Evolutionary conservation across 1,139 yeast genomes (phyloP), one percentile per base, ranked within the genome.

Genomic region (Taphrina deformans): DNA sequence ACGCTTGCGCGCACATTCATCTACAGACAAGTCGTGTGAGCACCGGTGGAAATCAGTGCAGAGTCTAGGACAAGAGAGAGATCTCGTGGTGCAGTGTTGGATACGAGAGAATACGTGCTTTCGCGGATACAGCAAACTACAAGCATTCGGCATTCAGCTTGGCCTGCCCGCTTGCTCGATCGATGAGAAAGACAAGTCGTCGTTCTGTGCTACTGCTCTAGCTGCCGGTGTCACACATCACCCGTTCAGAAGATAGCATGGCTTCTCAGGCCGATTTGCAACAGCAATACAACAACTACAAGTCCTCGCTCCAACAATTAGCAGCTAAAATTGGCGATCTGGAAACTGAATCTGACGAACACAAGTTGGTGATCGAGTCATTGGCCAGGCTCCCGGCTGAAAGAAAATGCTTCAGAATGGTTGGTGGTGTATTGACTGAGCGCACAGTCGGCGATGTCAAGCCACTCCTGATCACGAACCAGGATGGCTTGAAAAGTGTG

Each of bases 371-470:
- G 26, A 69, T 85, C 58, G 80, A 81, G 14, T 85, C 93, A 0
- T 75, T 87, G 73, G 75, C 72, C 68, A 81, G 75, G 51, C 85
- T 83, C 60, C 82, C 83, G 21, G 69, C 71, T 2, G 84, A 81
- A 52, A 83, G 99, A 67, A 87, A 86, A 72, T 91, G 98, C 73
- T 92, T 86, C 78, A 85, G 96, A 73, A 90, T 93, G 97, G 83
- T 93, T 48, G 97, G 97, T 16, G 96, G 96, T 3, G 96, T 93
- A 0, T 80, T 95, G 58, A 89, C 92, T 27, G 96, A 92, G 73
- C 87, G 89, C 70, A 82, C 85, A 5, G 93, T 91, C 2, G 86
- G 82, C 40, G 91, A 89, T 56, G 96, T 92, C 6, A 77, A 82
- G 18, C 88, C 88, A 55, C 81, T 88, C 12, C 78, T 95, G 65